Percentiles rank a stretch among this genome's conserved stretches.
phyloP scores from a whole-genome alignment of 73 alveolate genomes.

The Halteria grandinella region DNA sequence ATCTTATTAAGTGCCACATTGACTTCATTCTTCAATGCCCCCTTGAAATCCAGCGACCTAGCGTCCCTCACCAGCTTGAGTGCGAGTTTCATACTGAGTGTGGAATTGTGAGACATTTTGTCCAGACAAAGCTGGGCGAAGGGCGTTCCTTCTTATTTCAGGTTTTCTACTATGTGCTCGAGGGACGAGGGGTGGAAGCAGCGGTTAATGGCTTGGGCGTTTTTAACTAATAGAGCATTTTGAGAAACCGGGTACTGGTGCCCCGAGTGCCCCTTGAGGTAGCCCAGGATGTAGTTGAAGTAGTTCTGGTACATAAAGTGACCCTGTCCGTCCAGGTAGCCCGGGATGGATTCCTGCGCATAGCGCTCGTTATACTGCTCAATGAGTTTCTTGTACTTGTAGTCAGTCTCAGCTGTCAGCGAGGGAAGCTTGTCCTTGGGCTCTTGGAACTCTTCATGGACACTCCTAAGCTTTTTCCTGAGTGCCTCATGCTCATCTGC shows the following conservation, averaged over 20 bases:
- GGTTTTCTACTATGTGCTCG: constrained; percentile 31
- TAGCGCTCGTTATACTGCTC: neutral
- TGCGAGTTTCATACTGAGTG: constrained; percentile 51
- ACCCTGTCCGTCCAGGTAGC: neutral
- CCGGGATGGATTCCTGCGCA: neutral
- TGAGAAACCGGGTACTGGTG: neutral
- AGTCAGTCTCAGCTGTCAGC: neutral
- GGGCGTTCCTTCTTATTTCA: constrained; percentile 12
- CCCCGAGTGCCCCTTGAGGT: neutral
- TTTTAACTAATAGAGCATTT: neutral
- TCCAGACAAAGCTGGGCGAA: constrained; percentile 19
- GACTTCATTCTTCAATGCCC: constrained; percentile 24
- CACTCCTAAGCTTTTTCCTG: neutral
- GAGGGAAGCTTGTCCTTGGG: neutral
- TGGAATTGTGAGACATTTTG: constrained; percentile 21
- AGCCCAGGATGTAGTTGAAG: neutral
- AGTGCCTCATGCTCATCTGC: neutral
- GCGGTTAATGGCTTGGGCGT: constrained; percentile 23
- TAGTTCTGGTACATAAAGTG: constrained; percentile 3
- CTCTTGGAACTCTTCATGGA: neutral
- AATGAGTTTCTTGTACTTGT: neutral
- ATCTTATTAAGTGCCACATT: constrained; percentile 41
- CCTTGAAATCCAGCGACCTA: constrained; percentile 10
- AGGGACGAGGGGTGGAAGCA: constrained; percentile 27
- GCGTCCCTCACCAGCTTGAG: constrained; percentile 41